Conservation (phyloP, 73 alveolate genomes). For the Paramecium sexaurelia region DNA sequence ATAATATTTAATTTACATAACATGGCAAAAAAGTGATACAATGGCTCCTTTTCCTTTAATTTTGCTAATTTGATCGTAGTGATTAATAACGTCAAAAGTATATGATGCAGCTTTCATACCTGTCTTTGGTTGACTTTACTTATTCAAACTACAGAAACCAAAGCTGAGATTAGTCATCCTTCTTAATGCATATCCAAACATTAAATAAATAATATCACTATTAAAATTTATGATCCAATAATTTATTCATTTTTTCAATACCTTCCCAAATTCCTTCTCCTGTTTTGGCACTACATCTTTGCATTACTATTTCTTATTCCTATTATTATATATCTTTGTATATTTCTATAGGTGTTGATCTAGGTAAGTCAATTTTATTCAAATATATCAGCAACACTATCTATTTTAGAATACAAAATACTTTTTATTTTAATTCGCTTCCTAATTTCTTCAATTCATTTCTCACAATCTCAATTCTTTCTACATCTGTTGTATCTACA, state of each 20-base stretch:
- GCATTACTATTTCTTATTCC: slow-evolving; percentile 52
- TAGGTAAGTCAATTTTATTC: slow-evolving; percentile 10
- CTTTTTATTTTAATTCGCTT: background rate
- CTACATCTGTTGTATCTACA: slow-evolving; percentile 87
- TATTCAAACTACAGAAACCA: background rate
- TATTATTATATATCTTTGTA: background rate
- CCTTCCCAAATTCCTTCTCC: slow-evolving; percentile 85
- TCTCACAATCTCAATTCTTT: slow-evolving; percentile 1
- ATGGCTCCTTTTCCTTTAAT: background rate
- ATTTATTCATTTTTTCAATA: slow-evolving; percentile 59
- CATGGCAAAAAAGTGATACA: slow-evolving; percentile 2
- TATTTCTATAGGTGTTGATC: slow-evolving; percentile 2
- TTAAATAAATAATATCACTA: slow-evolving; percentile 7
- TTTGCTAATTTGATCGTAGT: background rate
- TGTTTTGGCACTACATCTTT: slow-evolving; percentile 76
- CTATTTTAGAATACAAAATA: background rate
- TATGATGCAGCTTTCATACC: background rate
- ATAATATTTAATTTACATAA: background rate
- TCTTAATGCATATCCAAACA: background rate
- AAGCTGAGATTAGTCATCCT: background rate
- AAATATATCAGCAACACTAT: background rate
- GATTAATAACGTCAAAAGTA: background rate
- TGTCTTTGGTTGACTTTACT: background rate
- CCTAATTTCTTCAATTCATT: background rate
- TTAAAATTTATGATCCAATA: slow-evolving; percentile 29